These are phyloP conservation scores for Chalciporus piperatus DNA, from an alignment of 768 basidiomycete genomes.

Conservation along the genomic window DNA sequence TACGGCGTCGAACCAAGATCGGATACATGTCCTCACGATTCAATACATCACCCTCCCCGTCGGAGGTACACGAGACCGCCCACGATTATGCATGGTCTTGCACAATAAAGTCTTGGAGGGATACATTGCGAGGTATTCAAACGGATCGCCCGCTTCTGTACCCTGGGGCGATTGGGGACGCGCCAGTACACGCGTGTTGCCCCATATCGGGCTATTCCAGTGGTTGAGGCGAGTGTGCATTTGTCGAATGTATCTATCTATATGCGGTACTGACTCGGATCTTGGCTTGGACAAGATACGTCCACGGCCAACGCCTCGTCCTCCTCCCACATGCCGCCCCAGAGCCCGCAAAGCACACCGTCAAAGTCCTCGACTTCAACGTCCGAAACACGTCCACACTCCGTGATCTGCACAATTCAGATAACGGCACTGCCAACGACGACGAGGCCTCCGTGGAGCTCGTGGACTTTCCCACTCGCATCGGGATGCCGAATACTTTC, in stretches of 20 bases:
- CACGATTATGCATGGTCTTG: conserved; percentile 28
- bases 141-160: conserved; percentile 3
- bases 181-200: conserved; percentile 32
- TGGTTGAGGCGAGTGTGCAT: conserved; percentile 38
- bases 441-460: neutral
- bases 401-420: neutral
- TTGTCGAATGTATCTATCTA: neutral
- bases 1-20: conserved; percentile 22
- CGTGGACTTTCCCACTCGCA: conserved; percentile 9
- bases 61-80: conserved; percentile 9
- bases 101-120: conserved; percentile 31
- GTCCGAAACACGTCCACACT: conserved; percentile 7
- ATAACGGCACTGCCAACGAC: neutral
- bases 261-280: neutral
- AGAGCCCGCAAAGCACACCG: conserved; percentile 7
- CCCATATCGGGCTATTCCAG: conserved; percentile 28
- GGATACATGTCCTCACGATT: conserved; percentile 22
- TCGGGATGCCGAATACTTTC: conserved; percentile 23
- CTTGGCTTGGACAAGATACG: conserved; percentile 28
- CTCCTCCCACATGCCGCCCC: conserved; percentile 17
- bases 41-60: conserved; percentile 15
- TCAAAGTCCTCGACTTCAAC: conserved; percentile 35
- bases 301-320: conserved; percentile 41
- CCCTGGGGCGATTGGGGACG: conserved; percentile 42
- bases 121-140: conserved; percentile 8